Conservation (phyloP, 2,329 filamentous ascomycete genomes). For the Alternaria tenuissima region DNA sequence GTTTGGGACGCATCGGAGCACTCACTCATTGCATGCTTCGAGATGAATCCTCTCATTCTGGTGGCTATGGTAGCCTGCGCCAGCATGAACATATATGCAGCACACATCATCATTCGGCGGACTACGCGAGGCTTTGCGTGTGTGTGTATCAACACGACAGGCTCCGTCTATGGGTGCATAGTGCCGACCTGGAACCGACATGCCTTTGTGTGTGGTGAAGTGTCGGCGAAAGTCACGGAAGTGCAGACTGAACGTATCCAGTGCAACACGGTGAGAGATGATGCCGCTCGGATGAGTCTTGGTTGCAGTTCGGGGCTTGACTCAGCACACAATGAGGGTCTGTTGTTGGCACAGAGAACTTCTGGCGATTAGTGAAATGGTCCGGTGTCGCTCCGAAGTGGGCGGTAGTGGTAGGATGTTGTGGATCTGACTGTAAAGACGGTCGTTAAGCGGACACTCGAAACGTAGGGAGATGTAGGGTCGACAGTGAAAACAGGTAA, state of each 20-base stretch:
- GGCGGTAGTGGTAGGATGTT: background rate
- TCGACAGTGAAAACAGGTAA: constrained; percentile 15
- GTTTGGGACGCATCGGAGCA: constrained; percentile 18
- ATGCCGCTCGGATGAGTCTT: background rate
- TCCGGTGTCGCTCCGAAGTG: background rate
- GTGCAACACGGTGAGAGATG: background rate
- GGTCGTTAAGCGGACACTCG: constrained; percentile 18
- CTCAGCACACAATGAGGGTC: background rate
- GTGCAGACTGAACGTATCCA: constrained; percentile 34
- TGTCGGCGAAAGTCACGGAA: constrained; percentile 39
- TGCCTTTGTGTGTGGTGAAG: constrained; percentile 34
- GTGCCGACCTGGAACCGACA: constrained; percentile 33
- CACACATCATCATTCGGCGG: constrained; percentile 60
- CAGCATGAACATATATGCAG: constrained; percentile 94
- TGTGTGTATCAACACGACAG: constrained; percentile 27
- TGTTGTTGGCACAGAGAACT: background rate
- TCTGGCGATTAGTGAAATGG: too few species aligned
- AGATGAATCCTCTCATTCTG: constrained; percentile 87
- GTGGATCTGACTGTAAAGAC: background rate
- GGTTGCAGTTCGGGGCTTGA: background rate
- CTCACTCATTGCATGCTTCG: constrained; percentile 86
- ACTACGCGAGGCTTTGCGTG: constrained; percentile 52
- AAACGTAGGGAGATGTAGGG: constrained; percentile 10
- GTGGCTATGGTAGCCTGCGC: constrained; percentile 90
- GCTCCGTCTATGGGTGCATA: constrained; percentile 36